phyloP scores from a whole-genome alignment of 2,329 filamentous ascomycete genomes.

The Phoma herbarum region DNA sequence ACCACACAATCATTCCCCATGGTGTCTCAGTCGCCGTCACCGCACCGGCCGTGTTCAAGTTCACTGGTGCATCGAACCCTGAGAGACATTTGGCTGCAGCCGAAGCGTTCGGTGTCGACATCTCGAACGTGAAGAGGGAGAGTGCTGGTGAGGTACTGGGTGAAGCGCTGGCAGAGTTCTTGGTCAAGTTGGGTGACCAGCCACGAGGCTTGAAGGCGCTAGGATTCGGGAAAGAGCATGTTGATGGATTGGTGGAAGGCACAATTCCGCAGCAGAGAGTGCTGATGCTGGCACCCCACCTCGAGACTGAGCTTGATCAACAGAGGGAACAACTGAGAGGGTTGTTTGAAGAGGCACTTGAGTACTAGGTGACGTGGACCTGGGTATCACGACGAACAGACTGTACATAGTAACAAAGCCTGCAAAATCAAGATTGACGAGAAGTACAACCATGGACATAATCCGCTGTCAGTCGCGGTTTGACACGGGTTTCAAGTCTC shows the following conservation, averaged over 20 bases:
- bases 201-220: constrained; percentile 84
- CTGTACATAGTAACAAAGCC: not conserved
- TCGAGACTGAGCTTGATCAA: constrained; percentile 62
- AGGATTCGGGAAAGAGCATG: constrained; percentile 78
- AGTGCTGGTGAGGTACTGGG: constrained; percentile 87
- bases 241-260: constrained; percentile 88
- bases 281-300: constrained; percentile 85
- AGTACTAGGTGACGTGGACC: constrained; percentile 31
- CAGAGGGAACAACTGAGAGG: constrained; percentile 59
- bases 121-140: constrained; percentile 85
- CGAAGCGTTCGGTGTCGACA: constrained; percentile 89
- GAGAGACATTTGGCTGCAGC: constrained; percentile 90
- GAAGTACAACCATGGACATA: too few species aligned
- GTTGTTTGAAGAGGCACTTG: constrained; percentile 60
- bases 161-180: constrained; percentile 82
- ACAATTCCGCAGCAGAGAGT: constrained; percentile 93
- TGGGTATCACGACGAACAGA: not conserved
- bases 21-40: constrained; percentile 95
- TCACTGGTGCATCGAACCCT: constrained; percentile 90
- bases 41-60: constrained; percentile 91
- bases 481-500: too few species aligned
- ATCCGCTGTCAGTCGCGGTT: too few species aligned
- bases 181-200: constrained; percentile 87
- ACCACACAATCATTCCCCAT: constrained; percentile 85
- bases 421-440: too few species aligned